These are phyloP conservation scores for Chlamydomonas applanata DNA, from an alignment of 139 green algal species.

Conservation along the genomic window DNA sequence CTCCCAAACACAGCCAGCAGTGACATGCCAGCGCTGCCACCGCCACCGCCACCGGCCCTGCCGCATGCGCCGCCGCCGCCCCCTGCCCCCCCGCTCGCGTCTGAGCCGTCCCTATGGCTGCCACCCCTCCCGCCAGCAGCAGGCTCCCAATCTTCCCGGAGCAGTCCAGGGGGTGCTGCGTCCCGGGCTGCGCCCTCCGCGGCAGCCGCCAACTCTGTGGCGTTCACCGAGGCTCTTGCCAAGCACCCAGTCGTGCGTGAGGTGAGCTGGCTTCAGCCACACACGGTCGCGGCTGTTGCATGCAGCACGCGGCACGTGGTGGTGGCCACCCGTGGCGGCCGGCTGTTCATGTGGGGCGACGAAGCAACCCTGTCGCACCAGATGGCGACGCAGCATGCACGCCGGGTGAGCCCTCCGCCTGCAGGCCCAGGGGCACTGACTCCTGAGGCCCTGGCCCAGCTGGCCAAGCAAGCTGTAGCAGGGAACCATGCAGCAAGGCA, in stretches of 20 bases:
- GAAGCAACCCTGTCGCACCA: constrained; percentile 1
- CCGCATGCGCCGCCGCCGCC: too few relatives aligned
- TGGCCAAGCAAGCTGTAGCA: too few relatives aligned
- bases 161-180: too few relatives aligned
- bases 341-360: constrained; percentile 3
- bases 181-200: too few relatives aligned
- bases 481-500: too few relatives aligned
- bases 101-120: too few relatives aligned
- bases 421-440: not conserved
- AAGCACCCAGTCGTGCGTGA: not conserved
- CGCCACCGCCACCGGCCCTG: too few relatives aligned
- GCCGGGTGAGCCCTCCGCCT: not conserved
- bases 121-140: not conserved
- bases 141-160: not conserved
- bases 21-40: too few relatives aligned
- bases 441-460: not conserved
- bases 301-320: constrained; percentile 8
- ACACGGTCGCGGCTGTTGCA: not conserved
- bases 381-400: not conserved
- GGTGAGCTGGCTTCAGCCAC: constrained; percentile 6
- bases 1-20: too few relatives aligned
- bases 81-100: too few relatives aligned
- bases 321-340: not conserved
- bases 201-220: too few relatives aligned
- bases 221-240: not conserved